phyloP scores from a whole-genome alignment of 2,329 filamentous ascomycete species.

The Ascochyta viciae-villosae region DNA sequence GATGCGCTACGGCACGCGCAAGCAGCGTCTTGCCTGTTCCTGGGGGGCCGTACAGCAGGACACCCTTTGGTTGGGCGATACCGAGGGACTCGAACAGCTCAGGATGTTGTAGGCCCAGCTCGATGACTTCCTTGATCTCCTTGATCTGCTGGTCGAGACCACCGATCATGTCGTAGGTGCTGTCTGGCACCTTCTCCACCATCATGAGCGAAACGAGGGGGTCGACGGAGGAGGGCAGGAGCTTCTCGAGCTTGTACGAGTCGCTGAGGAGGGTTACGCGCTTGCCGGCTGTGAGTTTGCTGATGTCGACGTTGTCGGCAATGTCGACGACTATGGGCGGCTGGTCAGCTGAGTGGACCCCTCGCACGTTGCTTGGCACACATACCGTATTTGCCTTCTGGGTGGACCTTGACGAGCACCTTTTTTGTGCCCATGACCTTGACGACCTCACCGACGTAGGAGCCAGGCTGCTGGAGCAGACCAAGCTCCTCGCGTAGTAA shows the following conservation, averaged over 20 bases:
- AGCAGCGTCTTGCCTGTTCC: conserved; percentile 97
- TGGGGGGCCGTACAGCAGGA: conserved; percentile 93
- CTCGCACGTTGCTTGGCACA: conserved; percentile 1
- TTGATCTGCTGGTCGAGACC: conserved; percentile 99
- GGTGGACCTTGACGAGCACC: conserved; percentile 97
- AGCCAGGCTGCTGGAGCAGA: conserved; percentile 93
- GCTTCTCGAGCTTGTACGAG: conserved; percentile 98
- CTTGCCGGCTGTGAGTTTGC: conserved; percentile 96
- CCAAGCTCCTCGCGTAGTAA: conserved; percentile 94
- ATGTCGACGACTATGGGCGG: conserved; percentile 82
- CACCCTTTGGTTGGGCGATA: conserved; percentile 97
- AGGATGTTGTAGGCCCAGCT: conserved; percentile 96
- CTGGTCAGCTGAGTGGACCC: conserved; percentile 4
- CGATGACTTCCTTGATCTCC: conserved; percentile 99
- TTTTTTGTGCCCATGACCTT: conserved; percentile 99
- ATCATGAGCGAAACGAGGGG: conserved; percentile 99
- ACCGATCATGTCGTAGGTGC: conserved; percentile 99
- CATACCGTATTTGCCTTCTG: conserved; percentile 98
- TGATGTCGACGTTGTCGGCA: conserved; percentile 89
- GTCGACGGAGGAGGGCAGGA: conserved; percentile 96
- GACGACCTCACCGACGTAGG: conserved; percentile 98
- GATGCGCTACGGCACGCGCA: conserved; percentile 93
- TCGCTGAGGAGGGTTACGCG: conserved; percentile 96
- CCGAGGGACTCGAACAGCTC: conserved; percentile 99
- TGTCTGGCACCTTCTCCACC: conserved; percentile 99